Conservation (phyloP, 2,329 filamentous ascomycete species). For the Neophaeococcomyces aloes region DNA sequence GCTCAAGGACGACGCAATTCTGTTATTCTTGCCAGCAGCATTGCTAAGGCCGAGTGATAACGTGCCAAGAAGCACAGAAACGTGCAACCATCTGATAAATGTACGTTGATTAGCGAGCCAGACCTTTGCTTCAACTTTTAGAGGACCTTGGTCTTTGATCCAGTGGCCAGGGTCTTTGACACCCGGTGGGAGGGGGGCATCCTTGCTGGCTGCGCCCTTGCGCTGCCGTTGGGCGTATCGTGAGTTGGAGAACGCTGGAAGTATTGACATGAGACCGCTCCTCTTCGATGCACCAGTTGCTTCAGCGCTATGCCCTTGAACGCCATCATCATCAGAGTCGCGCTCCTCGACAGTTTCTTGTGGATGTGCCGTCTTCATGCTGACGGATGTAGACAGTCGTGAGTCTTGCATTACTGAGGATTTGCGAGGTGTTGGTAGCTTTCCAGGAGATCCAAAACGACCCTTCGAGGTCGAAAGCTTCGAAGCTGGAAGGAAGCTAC, state of each 20-base stretch:
- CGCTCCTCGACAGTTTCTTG: constrained; percentile 30
- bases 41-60: constrained; percentile 80
- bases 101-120: constrained; percentile 98
- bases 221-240: constrained; percentile 55
- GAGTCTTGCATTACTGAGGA: not conserved
- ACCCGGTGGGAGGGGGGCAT: constrained; percentile 62
- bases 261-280: constrained; percentile 56
- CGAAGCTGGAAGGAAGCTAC: constrained; percentile 62
- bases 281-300: constrained; percentile 26
- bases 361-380: not conserved
- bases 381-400: not conserved
- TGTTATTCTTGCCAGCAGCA: constrained; percentile 64
- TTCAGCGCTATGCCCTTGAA: constrained; percentile 23
- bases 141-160: constrained; percentile 88
- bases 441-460: constrained; percentile 17
- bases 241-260: constrained; percentile 73
- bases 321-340: constrained; percentile 42
- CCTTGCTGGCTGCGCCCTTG: constrained; percentile 25
- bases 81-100: constrained; percentile 98
- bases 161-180: constrained; percentile 75
- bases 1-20: constrained; percentile 67
- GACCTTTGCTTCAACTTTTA: constrained; percentile 93
- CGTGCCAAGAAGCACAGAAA: constrained; percentile 74
- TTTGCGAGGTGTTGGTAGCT: constrained; percentile 11
- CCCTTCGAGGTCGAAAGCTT: constrained; percentile 16